Base-by-base conservation (phyloP, 1,284 basidiomycete species). In the Ganoderma lucidum region DNA sequence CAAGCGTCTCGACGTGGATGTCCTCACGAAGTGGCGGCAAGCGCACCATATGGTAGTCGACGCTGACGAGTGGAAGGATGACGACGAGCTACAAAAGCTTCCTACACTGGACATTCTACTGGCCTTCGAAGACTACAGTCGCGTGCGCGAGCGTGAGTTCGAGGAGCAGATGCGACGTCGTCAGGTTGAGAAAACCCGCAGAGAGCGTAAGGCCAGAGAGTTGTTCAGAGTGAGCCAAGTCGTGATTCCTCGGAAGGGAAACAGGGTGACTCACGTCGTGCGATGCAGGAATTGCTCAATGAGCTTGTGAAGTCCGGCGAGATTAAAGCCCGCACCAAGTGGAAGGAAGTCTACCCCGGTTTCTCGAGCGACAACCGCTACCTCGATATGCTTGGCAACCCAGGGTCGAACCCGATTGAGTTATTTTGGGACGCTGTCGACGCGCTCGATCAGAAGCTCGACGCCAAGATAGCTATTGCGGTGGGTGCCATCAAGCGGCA, bases 341-440 rank as follows among this genome's bases (percentile, higher is more conserved):
- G 97, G 97, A 96, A 96, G 79, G 87, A 93, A 44, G 87, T 96
- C 32, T 95, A 95, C 74, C 91, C 93, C 0, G 79, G 85, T 30
- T 90, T 99, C 81, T 85, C 86, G 32, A 84, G 90, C 41, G 95
- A 98, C 75, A 84, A 87, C 58, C 90, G 96, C n/a, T 98, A 98
- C 81, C 83, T 91, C 41, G 86, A 88, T 69, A 88, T 98, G 78
- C 89, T 98, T 6, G 97, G 96, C 1, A 93, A 94, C 77, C 93
- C 95, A 4, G 98, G 98, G 17, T 97, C 95, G 2, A 96, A 93
- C 72, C 96, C 97, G 1, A 86, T 99, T 53, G 97, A 99, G 74
- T 87, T 99, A 12, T 99, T 98, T 82, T 98, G 96, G 95, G 97
- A 99, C 79, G 80, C 88, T 5, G 92, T 98, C 53, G 97, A 99